These are phyloP conservation scores for Akanthomyces muscarius DNA, from an alignment of 2,329 filamentous ascomycete species.

Conservation along the genomic window DNA sequence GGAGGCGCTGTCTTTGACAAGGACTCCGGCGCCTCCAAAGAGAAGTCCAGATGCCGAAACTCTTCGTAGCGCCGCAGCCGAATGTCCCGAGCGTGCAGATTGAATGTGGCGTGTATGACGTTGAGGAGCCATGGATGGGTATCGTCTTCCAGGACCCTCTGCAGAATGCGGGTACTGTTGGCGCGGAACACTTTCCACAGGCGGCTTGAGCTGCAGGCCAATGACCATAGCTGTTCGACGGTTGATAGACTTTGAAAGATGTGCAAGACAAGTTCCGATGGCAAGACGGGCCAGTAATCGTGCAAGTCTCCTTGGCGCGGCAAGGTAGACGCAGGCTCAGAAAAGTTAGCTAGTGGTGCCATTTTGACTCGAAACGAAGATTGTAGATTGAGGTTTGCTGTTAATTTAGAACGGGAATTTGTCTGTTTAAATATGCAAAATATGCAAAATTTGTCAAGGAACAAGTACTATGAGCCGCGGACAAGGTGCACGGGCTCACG, in stretches of 20 bases:
- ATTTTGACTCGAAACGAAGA: too few species aligned
- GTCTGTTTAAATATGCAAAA: too few species aligned
- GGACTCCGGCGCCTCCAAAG: too few species aligned
- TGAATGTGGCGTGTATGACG: not conserved
- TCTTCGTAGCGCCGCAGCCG: too few species aligned
- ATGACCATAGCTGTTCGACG: not conserved
- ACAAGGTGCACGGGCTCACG: too few species aligned
- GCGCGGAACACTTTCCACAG: not conserved
- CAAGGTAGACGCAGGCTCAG: too few species aligned
- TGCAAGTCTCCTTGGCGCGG: not conserved
- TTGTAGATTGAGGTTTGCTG: too few species aligned
- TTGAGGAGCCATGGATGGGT: not conserved
- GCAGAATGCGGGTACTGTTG: not conserved
- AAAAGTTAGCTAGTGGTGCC: too few species aligned
- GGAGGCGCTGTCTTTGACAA: not conserved
- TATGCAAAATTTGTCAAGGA: too few species aligned
- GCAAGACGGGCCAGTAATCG: not conserved
- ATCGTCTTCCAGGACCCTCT: not conserved
- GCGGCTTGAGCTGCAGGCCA: not conserved
- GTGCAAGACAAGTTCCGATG: not conserved
- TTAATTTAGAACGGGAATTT: too few species aligned
- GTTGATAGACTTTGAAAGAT: not conserved
- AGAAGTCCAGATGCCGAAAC: not conserved
- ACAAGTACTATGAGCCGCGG: too few species aligned
- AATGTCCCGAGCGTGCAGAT: not conserved